Base-by-base conservation (phyloP, 305 asterid genomes). In the Euphrasia arctica region DNA sequence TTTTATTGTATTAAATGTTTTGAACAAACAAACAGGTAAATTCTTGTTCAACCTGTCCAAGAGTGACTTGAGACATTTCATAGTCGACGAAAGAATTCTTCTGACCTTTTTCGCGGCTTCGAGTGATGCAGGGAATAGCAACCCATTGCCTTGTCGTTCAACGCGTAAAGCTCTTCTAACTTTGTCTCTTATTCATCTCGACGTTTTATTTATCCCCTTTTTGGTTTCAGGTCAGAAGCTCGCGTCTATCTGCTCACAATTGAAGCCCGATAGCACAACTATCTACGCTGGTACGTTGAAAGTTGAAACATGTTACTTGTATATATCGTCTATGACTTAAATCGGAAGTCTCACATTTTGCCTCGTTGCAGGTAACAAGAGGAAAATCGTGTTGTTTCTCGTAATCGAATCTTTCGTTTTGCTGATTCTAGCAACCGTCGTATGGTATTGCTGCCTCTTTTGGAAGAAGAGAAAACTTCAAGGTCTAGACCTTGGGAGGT, bases 391-490 rank as follows among this genome's bases (percentile, higher is more conserved):
- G 48, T 42, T 83, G 70, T 80, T 93, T 74, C 80, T 93, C 72
- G 28, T 82, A 61, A 78, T 83, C 22, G 97, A 93, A 73, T 76
- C 99, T n/a, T 54, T 74, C 47, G 56, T 82, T 59, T 31, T 93
- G 77, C 72, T 93, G 50, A 58, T 85, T 36, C 76, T 93, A 55
- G 86, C 85, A 39, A 83, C 78, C 29, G 41, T 72, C 3, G 93
- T 86, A 31, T 63, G 86, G 36, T 80, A 74, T 58, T 93, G 96
- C 76, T 81, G 80, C 65, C 32, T 75, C 68, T 88, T 93, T 32
- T 90, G 96, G 99, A 86, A 77, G 82, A 93, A 90, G 82, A 86
- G 68, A 70, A 93, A 85, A 85, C 93, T 93, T 68, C 96, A 80
- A 71, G 75, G 72, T 31, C 80, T 75, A 14, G 74, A 83, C 69